Conservation (phyloP, 208 protist species). For the Wallacemonas collosoma region DNA sequence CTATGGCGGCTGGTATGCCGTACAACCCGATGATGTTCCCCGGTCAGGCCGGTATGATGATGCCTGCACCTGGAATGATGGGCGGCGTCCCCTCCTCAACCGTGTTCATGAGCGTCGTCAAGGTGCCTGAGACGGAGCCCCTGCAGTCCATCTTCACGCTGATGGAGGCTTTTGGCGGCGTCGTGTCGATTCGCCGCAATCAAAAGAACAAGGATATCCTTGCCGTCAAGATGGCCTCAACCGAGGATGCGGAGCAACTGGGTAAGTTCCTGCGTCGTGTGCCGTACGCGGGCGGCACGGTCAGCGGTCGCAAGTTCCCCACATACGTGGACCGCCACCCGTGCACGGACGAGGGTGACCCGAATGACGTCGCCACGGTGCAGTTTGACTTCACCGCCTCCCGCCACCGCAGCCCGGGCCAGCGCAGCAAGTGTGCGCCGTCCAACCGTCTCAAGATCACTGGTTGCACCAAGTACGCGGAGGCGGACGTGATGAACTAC, state of each 20-base stretch:
- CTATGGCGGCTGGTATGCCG: slow-evolving; percentile 36
- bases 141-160: slow-evolving; percentile 84
- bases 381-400: slow-evolving; percentile 90
- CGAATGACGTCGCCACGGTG: slow-evolving; percentile 61
- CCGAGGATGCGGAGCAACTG: slow-evolving; percentile 75
- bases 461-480: slow-evolving; percentile 69
- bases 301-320: slow-evolving; percentile 87
- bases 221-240: slow-evolving; percentile 84
- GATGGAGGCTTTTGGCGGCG: slow-evolving; percentile 84
- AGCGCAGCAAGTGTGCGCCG: slow-evolving; percentile 75
- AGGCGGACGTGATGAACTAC: slow-evolving; percentile 85
- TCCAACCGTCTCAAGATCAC: slow-evolving; percentile 82
- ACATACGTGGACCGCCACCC: slow-evolving; percentile 84
- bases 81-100: slow-evolving; percentile 43
- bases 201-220: slow-evolving; percentile 89
- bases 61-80: slow-evolving; percentile 10
- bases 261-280: slow-evolving; percentile 75
- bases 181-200: slow-evolving; percentile 87
- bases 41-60: slow-evolving; percentile 24
- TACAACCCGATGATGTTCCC: slow-evolving; percentile 41
- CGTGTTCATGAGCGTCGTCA: slow-evolving; percentile 78
- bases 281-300: slow-evolving; percentile 74
- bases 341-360: slow-evolving; percentile 86
- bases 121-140: slow-evolving; percentile 74
- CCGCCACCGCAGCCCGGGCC: slow-evolving; percentile 83